Base-by-base conservation (phyloP, 129 eudicot species). In the Solidago caesia region DNA sequence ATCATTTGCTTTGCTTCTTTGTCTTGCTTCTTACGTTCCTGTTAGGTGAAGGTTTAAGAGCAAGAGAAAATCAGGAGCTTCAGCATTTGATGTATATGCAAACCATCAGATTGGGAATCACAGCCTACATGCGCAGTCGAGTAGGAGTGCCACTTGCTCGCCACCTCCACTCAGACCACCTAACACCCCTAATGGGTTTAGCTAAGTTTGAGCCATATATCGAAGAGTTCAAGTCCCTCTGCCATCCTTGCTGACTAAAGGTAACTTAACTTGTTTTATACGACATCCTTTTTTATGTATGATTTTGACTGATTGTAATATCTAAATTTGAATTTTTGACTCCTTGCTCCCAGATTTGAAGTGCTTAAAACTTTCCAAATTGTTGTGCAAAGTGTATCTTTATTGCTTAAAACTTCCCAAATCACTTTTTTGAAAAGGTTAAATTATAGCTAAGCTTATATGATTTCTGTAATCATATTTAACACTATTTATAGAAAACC, bases 21-120 rank as follows among this genome's bases (percentile, higher is more conserved):
- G 71, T 81, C 67, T 52, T 48, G 85, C 56, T 85, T 85, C 91
- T 88, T 77, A 86, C 75, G 60, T 79, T 77, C 74, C 81, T 91
- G 92, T 88, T 82, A 91, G 96, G 83, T 87, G 86, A 91, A 91
- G 97, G 97, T 91, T 84, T 75, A 91, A 86, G 87, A 83, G 92
- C 90, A 91, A 81, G 95, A 84, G 86, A 84, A 91, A 91, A 84
- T 78, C 68, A 75, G 96, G 85, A 81, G 82, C 75, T 72, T 64
- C 81, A 21, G 70, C 85, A 42, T 72, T 88, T 79, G 94, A 84
- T 64, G 58, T 76, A 13, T 86, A 77, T 73, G 45, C 79, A 44
- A 91, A 73, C 76, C 89, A 86, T 84, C 95, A 86, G 55, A 65
- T 79, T 5, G 84, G 81, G 68, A 87, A 69, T 74, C 89, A 75